These are phyloP conservation scores for Dothistroma septosporum DNA, from an alignment of 2,329 filamentous ascomycete species.

Conservation along the genomic window DNA sequence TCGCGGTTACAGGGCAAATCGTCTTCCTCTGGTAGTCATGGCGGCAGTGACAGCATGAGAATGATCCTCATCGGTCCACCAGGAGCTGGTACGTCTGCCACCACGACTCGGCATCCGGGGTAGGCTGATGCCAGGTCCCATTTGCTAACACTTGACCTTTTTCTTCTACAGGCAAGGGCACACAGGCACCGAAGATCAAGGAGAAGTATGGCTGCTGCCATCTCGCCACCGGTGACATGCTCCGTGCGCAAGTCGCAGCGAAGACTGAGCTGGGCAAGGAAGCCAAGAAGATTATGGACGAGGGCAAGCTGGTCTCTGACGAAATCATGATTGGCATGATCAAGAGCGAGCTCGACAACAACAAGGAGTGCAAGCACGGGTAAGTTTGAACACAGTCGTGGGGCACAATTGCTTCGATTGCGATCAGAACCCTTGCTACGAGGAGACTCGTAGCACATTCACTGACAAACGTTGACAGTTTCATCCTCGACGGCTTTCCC, in stretches of 20 bases:
- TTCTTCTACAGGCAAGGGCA: constrained; percentile 77
- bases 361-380: constrained; percentile 95
- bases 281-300: constrained; percentile 99
- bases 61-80: constrained; percentile 98
- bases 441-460: background rate
- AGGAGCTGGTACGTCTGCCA: constrained; percentile 72
- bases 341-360: constrained; percentile 90
- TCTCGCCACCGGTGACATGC: constrained; percentile 97
- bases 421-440: background rate
- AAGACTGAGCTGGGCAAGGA: constrained; percentile 92
- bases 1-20: constrained; percentile 53
- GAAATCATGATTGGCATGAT: constrained; percentile 99
- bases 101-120: background rate
- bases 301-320: constrained; percentile 93
- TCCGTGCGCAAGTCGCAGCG: constrained; percentile 95
- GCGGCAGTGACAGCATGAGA: constrained; percentile 62
- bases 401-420: constrained; percentile 5
- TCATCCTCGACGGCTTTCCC: constrained; percentile 98
- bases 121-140: constrained; percentile 6
- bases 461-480: constrained; percentile 52
- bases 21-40: constrained; percentile 41
- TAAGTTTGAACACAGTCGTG: constrained; percentile 45
- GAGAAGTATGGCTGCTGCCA: constrained; percentile 97
- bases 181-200: constrained; percentile 96
- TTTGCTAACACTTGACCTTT: constrained; percentile 11